Evolutionary conservation across 805 yeast species (phyloP).

Genomic region (Komagataella phaffii): DNA sequence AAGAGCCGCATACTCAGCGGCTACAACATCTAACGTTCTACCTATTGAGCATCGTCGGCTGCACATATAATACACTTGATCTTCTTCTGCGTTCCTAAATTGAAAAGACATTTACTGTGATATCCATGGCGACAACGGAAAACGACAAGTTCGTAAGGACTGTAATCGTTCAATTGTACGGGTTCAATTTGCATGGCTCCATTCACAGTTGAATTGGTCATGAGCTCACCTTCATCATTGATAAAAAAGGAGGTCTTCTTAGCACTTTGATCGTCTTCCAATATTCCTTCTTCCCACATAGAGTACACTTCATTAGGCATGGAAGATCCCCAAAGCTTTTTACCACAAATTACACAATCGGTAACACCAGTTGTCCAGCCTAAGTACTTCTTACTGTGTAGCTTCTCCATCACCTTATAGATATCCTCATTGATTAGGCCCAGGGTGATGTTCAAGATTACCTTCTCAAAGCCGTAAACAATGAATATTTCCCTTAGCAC

Average conservation of each 20-base stretch:
- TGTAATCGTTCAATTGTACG: not conserved
- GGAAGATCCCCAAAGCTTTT: constrained; percentile 56
- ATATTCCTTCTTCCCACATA: constrained; percentile 37
- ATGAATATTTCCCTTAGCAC: constrained; percentile 50
- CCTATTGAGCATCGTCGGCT: not conserved
- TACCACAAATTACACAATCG: constrained; percentile 70
- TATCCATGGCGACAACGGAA: constrained; percentile 60
- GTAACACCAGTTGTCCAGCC: constrained; percentile 53
- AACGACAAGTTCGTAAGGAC: constrained; percentile 24
- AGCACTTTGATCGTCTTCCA: constrained; percentile 3
- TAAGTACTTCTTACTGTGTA: constrained; percentile 25
- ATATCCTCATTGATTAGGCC: constrained; percentile 45
- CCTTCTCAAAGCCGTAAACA: constrained; percentile 52
- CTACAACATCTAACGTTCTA: not conserved
- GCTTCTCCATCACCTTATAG: constrained; percentile 26
- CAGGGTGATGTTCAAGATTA: constrained; percentile 36
- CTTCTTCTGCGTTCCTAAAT: constrained; percentile 13
- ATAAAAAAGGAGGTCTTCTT: constrained; percentile 2
- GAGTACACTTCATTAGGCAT: constrained; percentile 33
- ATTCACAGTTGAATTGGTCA: constrained; percentile 1
- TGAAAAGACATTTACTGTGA: constrained; percentile 41
- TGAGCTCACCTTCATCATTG: constrained; percentile 2
- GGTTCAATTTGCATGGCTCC: not conserved
- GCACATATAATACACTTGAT: not conserved
- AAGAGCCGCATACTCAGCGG: not conserved